phyloP scores from a whole-genome alignment of 2,329 filamentous ascomycete genomes.

The Alternaria sp. region DNA sequence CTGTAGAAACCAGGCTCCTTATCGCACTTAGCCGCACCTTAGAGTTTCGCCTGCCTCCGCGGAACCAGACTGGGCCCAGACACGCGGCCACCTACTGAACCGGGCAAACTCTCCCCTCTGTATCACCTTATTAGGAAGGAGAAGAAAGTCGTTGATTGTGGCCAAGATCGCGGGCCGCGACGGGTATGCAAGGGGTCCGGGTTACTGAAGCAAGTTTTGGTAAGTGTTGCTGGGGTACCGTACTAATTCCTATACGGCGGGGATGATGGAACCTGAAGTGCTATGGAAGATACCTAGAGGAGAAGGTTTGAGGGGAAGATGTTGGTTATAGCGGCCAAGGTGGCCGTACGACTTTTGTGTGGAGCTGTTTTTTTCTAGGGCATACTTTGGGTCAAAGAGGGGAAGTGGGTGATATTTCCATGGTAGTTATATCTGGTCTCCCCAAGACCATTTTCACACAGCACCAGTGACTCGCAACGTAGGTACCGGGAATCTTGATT shows the following conservation, averaged over 20 bases:
- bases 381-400: too few species aligned
- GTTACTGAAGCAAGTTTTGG: not conserved
- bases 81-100: not conserved
- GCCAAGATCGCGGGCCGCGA: constrained; percentile 1
- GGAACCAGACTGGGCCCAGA: not conserved
- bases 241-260: too few species aligned
- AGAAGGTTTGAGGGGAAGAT: too few species aligned
- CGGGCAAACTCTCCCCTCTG: not conserved
- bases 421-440: too few species aligned
- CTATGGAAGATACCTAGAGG: too few species aligned
- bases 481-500: not conserved
- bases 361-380: too few species aligned
- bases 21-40: not conserved
- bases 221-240: not conserved
- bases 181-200: not conserved
- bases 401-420: too few species aligned
- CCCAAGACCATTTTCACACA: not conserved
- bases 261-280: too few species aligned
- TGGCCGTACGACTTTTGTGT: too few species aligned
- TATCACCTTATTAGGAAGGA: not conserved
- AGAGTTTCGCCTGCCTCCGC: not conserved
- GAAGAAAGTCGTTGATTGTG: not conserved
- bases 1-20: not conserved
- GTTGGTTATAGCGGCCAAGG: too few species aligned
- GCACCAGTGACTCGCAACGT: not conserved